A percentile compares a stretch with the other conserved stretches of the same genome.
phyloP scores from a whole-genome alignment of 495 filamentous ascomycete species.

The Trypethelium eluteriae region DNA sequence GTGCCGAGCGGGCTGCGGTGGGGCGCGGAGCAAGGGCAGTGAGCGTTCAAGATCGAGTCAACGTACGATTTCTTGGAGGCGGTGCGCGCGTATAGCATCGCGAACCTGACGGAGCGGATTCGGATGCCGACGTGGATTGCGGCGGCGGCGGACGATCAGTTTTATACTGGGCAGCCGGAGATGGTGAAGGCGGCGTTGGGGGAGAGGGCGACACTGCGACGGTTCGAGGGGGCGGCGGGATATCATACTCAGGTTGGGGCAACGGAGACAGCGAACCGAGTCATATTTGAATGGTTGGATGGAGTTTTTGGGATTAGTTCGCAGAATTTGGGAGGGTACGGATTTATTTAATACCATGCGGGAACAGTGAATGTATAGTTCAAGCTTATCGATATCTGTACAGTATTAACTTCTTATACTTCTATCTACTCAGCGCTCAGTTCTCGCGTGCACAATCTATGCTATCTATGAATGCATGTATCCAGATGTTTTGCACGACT shows the following conservation, averaged over 20 bases:
- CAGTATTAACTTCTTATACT: background rate
- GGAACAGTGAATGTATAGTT: background rate
- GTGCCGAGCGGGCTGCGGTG: slow-evolving; percentile 25
- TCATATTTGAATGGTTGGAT: slow-evolving; percentile 8
- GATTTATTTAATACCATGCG: background rate
- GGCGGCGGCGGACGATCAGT: slow-evolving; percentile 33
- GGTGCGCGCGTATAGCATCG: slow-evolving; percentile 26
- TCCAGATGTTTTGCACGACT: background rate
- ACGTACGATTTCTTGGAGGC: slow-evolving; percentile 30
- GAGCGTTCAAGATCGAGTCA: slow-evolving; percentile 35
- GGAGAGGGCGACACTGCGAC: slow-evolving; percentile 7
- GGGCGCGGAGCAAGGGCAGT: slow-evolving; percentile 39
- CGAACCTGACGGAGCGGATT: slow-evolving; percentile 26
- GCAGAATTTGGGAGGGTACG: background rate
- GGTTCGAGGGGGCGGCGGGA: slow-evolving; percentile 14
- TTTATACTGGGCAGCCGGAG: slow-evolving; percentile 35
- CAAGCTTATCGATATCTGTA: background rate
- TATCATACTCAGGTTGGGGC: slow-evolving; percentile 24
- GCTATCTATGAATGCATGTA: slow-evolving; percentile 1
- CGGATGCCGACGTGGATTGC: slow-evolving; percentile 34
- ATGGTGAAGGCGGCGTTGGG: slow-evolving; percentile 20
- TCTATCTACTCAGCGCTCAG: background rate
- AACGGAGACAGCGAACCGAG: background rate
- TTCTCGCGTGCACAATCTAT: background rate
- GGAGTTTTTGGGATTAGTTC: slow-evolving; percentile 3